phyloP scores from a whole-genome alignment of 805 yeast genomes.

The Candida maris region DNA sequence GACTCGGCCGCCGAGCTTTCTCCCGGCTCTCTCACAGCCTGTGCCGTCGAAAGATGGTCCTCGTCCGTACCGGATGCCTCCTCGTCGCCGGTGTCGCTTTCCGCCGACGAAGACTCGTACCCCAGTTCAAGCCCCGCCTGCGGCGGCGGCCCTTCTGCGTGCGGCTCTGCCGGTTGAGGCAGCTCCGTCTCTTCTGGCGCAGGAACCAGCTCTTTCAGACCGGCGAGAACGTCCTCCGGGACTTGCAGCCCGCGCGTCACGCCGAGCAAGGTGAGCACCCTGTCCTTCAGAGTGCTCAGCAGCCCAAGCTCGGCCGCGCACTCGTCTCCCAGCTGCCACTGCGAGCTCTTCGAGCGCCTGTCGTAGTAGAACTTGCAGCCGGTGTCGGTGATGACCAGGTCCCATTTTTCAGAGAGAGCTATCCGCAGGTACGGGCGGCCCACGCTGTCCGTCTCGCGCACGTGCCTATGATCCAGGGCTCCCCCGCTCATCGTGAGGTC shows the following conservation, averaged over 20 bases:
- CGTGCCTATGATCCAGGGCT: no score
- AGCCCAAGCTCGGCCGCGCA: slow-evolving; percentile 5
- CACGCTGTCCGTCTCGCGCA: no score
- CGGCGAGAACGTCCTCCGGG: slow-evolving; percentile 1
- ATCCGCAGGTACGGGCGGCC: slow-evolving; percentile 12
- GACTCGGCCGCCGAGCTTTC: slow-evolving; percentile 1
- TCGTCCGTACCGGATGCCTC: neutral
- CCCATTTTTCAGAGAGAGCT: slow-evolving; percentile 19
- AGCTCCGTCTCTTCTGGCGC: slow-evolving; percentile 2
- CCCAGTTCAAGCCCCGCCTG: slow-evolving; percentile 13
- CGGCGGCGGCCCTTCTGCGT: neutral
- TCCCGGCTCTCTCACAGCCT: neutral
- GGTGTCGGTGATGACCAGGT: slow-evolving; percentile 17
- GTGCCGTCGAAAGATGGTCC: neutral
- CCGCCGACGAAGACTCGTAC: slow-evolving; percentile 8
- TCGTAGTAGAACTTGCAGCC: slow-evolving; percentile 26
- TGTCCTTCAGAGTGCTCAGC: slow-evolving; percentile 7
- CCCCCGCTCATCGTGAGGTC: no score
- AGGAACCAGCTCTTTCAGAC: slow-evolving; percentile 8
- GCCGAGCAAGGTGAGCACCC: slow-evolving; percentile 15
- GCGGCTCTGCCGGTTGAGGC: slow-evolving; percentile 2
- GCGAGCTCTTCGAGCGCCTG: slow-evolving; percentile 8
- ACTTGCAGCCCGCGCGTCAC: slow-evolving; percentile 15
- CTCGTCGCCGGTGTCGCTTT: neutral
- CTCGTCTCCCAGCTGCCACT: slow-evolving; percentile 24